Evolutionary conservation across 2,329 filamentous ascomycete genomes (phyloP), one percentile per base, ranked within the genome.

Genomic region (Aspergillus sp.): DNA sequence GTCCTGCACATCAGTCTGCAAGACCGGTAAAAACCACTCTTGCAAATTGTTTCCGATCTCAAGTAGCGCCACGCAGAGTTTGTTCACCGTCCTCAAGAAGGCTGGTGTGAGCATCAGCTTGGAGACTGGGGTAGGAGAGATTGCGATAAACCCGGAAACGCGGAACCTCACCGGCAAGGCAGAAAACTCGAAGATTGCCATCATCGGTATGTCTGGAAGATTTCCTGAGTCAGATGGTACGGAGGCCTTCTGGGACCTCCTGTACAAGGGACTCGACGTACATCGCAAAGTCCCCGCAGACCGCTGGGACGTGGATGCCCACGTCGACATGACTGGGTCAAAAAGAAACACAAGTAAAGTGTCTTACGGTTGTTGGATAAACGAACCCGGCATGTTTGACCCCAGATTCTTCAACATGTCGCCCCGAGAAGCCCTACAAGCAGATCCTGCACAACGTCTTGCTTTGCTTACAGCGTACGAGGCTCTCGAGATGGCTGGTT

Each of bases 351-450:
- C 90, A 60, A 90, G 86, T 57, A 88, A 91, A 74, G 91, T 89
- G 1, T 89, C 88, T 3, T 91, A 87, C 67, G 90, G 90, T 15
- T 91, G 89, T 78, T 92, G 87, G 78, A 85, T 91, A 65, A 87
- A 91, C 63, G 85, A 92, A 63, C 90, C 90, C 0, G 89, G 89
- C 58, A 81, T 89, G 51, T 94, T 94, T 70, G 91, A 94, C 68
- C 88, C 89, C n/a, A 83, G 88, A 1, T 93, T 94, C 78, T 94
- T 94, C 84, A 92, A 92, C 76, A 92, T 94, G 88, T 92, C 90
- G 38, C 90, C 90, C 5, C 86, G 90, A 67, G 90, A 94, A 76
- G 91, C 91, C 28, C 85, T 87, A 55, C 89, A 92, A 71, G 92
- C 90, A 1, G 91, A 94, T 72, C 91, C 91, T 0, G 91, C 91